Base-by-base conservation (phyloP, 2,329 filamentous ascomycete species). In the Teratosphaeria viscida region DNA sequence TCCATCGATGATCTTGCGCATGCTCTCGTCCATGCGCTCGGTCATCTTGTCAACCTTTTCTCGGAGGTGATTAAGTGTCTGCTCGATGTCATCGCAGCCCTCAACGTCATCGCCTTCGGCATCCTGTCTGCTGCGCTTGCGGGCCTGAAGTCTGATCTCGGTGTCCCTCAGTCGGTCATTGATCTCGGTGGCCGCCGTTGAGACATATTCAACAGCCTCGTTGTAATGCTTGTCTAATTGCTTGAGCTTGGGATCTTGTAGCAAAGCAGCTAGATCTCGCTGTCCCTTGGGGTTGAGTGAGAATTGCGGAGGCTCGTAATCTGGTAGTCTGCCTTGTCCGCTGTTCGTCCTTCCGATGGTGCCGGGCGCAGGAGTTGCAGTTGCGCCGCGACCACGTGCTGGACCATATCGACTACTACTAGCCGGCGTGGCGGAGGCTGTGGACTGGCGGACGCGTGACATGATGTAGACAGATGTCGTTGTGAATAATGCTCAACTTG, bases 1-100 rank as follows among this genome's bases (percentile, higher is more conserved):
- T 8, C 76, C 76, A 71, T 88, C 85, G 60, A 88, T 81, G 55
- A 83, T 71, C 12, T 77, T 74, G 16, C 85, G 78, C 67, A 87
- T 79, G 54, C 75, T 76, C 67, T 79, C 75, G 64, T 88, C 85
- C 67, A 87, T 76, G 56, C 77, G 75, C 32, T 72, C 70, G 1
- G 83, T 86, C 64, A 82, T 73, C 3, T 72, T 70, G 16, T 79
- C 73, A 2, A 85, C 81, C 59, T 77, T 75, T 23, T 73, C 70
- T 59, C 73, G 61, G 58, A 76, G 65, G 34, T 75, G 69, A 10
- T 72, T 70, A 54, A 82, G 63, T 59, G 75, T 73, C 29, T 72
- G 68, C 26, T 76, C 74, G 0, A 74, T 69, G 2, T 69, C 67
- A 5, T 69, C 66, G 5, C 62, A 63, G 8, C 69, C 71, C 6